Conservation (phyloP, 2,329 filamentous ascomycete species). For the Aspergillaceae sp. region DNA sequence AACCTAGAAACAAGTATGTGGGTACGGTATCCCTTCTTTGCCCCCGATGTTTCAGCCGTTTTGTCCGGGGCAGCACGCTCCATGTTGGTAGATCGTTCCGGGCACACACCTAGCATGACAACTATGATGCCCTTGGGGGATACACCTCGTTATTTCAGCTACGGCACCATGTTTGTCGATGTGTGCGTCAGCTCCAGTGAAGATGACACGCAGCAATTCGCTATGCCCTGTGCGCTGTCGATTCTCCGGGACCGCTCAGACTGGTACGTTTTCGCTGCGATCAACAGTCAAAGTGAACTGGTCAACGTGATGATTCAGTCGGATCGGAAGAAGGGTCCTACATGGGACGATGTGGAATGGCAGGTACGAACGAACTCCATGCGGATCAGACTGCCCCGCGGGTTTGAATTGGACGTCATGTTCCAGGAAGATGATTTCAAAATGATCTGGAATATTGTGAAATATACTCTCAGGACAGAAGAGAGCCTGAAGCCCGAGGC, state of each 20-base stretch:
- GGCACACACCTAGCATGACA: conserved; percentile 45
- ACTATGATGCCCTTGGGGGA: conserved; percentile 72
- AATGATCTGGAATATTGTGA: conserved; percentile 71
- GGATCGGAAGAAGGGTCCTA: conserved; percentile 58
- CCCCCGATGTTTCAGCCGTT: conserved; percentile 61
- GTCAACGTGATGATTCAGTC: conserved; percentile 66
- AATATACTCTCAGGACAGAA: conserved; percentile 72
- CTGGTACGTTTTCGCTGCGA: conserved; percentile 60
- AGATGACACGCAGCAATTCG: conserved; percentile 59
- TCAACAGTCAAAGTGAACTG: conserved; percentile 71
- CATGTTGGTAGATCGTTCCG: conserved; percentile 39
- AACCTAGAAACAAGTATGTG: conserved; percentile 56
- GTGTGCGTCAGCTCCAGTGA: conserved; percentile 61
- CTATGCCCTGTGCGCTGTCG: conserved; percentile 66
- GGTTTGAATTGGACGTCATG: conserved; percentile 63
- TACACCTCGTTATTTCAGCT: conserved; percentile 63
- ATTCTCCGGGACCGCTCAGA: conserved; percentile 63
- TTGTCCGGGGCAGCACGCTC: conserved; percentile 52
- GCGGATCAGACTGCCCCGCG: conserved; percentile 62
- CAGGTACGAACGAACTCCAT: conserved; percentile 58
- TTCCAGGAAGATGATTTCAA: conserved; percentile 70
- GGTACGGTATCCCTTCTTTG: conserved; percentile 66
- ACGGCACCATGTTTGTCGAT: conserved; percentile 67
- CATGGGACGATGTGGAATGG: conserved; percentile 79
- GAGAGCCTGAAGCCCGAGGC: conserved; percentile 58